These are phyloP conservation scores for Sisymbrium irio DNA, from an alignment of 345 rosid species.

Conservation along the genomic window DNA sequence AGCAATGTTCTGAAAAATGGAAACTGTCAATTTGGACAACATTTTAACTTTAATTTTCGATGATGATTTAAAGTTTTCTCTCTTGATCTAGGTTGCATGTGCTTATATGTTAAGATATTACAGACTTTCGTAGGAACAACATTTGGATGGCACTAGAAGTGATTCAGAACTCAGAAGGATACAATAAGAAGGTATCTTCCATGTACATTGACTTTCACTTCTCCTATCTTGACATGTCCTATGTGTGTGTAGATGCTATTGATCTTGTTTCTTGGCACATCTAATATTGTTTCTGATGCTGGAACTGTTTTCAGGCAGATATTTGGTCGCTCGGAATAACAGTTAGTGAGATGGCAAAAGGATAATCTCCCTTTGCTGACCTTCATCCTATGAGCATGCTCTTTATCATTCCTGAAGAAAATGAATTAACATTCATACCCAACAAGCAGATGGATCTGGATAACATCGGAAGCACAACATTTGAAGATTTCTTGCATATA, in stretches of 20 bases:
- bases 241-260: slow-evolving; percentile 8
- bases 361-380: slow-evolving; percentile 98
- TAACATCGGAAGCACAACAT: too few relatives aligned
- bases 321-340: slow-evolving; percentile 99
- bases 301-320: slow-evolving; percentile 67
- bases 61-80: slow-evolving; percentile 1
- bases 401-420: slow-evolving; percentile 96
- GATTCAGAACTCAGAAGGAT: slow-evolving; percentile 95
- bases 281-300: slow-evolving; percentile 11
- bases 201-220: not conserved
- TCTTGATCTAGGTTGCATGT: slow-evolving; percentile 20
- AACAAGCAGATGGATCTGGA: too few relatives aligned
- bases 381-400: slow-evolving; percentile 98
- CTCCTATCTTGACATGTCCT: slow-evolving; percentile 15
- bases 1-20: not conserved
- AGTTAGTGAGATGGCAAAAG: slow-evolving; percentile 97
- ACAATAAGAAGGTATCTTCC: slow-evolving; percentile 77
- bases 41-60: slow-evolving; percentile 7
- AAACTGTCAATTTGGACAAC: slow-evolving; percentile 1
- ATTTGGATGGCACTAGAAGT: slow-evolving; percentile 99
- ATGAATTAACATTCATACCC: not conserved
- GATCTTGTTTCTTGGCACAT: not conserved
- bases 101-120: slow-evolving; percentile 46
- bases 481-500: too few relatives aligned
- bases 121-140: slow-evolving; percentile 99